Evolutionary conservation across 2,329 filamentous ascomycete species (phyloP).

Genomic region (Didymosphaeria variabile): DNA sequence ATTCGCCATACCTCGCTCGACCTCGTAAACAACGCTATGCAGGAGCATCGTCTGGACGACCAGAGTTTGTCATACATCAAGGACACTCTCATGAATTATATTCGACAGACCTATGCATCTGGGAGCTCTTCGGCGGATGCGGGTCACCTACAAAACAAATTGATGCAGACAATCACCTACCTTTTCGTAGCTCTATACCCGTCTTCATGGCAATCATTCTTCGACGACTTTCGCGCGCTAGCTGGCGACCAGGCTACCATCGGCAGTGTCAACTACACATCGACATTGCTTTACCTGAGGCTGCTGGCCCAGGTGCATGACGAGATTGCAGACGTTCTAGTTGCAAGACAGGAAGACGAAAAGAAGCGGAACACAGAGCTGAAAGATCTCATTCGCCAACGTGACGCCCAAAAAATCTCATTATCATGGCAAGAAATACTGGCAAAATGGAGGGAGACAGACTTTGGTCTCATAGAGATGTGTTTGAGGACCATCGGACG

Average conservation of each 20-base stretch:
- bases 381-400: conserved; percentile 86
- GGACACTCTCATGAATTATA: conserved; percentile 82
- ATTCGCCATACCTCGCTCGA: conserved; percentile 90
- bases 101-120: conserved; percentile 76
- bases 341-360: conserved; percentile 79
- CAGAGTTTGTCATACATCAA: conserved; percentile 79
- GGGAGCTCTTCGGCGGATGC: conserved; percentile 71
- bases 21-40: conserved; percentile 90
- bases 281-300: conserved; percentile 87
- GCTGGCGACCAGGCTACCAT: conserved; percentile 68
- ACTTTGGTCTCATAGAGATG: conserved; percentile 81
- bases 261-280: conserved; percentile 73
- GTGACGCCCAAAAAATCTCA: conserved; percentile 89
- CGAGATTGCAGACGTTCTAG: conserved; percentile 92
- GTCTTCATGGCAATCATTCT: conserved; percentile 85
- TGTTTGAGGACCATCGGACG: conserved; percentile 91
- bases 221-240: conserved; percentile 86
- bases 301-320: conserved; percentile 92
- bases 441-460: conserved; percentile 73
- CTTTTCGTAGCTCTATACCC: conserved; percentile 90
- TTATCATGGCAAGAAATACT: conserved; percentile 92
- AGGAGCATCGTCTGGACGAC: conserved; percentile 77
- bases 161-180: conserved; percentile 93
- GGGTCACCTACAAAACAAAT: conserved; percentile 88
- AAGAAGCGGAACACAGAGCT: conserved; percentile 86